A percentile compares a stretch with the other conserved stretches of the same genome.
Evolutionary conservation across 2,329 filamentous ascomycete species (phyloP).

Genomic region (Aureobasidium melanogenum): DNA sequence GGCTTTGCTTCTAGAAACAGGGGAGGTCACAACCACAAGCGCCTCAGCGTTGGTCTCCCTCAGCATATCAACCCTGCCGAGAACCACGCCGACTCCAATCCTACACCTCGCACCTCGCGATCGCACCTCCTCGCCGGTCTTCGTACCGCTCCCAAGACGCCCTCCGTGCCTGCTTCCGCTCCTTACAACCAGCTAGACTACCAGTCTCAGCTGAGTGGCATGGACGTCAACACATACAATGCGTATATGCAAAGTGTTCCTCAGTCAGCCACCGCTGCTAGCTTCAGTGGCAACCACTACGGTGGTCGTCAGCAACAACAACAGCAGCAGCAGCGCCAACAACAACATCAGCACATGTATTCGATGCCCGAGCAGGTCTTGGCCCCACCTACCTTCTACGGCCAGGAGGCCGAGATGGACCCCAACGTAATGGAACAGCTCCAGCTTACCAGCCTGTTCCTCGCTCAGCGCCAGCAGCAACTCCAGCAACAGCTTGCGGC

Average conservation of each 20-base stretch:
- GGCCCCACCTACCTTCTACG: conserved; percentile 70
- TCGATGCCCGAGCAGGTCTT: conserved; percentile 73
- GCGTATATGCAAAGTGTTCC: conserved; percentile 41
- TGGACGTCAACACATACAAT: conserved; percentile 33
- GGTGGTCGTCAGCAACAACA: conserved; percentile 37
- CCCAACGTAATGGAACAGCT: conserved; percentile 80
- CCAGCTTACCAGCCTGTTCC: conserved; percentile 81
- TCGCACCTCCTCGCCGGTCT: conserved; percentile 90
- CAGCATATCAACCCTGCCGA: conserved; percentile 60
- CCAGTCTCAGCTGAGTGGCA: conserved; percentile 35
- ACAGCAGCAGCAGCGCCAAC: conserved; percentile 21
- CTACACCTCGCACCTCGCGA: conserved; percentile 75
- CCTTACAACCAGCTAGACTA: conserved; percentile 50
- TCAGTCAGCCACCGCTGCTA: conserved; percentile 50
- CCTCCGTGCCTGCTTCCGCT: conserved; percentile 57
- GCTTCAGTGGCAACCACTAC: conserved; percentile 36
- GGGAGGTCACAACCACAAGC: conserved; percentile 72
- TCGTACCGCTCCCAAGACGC: conserved; percentile 85
- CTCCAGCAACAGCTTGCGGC: conserved; percentile 86
- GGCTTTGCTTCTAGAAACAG: conserved; percentile 85
- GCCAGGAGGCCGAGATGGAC: conserved; percentile 67
- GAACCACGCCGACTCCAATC: conserved; percentile 57
- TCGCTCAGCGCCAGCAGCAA: conserved; percentile 89
- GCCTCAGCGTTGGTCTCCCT: conserved; percentile 67
- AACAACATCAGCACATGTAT: conserved; percentile 48